phyloP scores from a whole-genome alignment of 805 yeast genomes.

The Kuraishia molischiana region DNA sequence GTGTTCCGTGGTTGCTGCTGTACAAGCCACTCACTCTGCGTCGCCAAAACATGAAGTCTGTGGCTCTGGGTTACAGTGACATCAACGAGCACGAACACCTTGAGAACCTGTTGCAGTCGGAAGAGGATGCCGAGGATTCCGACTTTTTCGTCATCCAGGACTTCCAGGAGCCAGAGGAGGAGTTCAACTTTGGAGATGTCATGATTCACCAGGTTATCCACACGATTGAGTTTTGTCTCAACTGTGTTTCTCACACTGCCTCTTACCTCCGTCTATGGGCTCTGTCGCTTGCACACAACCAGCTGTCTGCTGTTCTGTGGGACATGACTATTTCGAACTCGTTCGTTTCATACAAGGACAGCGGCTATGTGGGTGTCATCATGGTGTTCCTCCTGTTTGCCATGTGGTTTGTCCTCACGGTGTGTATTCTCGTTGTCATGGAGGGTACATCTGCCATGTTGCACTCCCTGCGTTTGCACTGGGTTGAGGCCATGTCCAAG shows the following conservation, averaged over 20 bases:
- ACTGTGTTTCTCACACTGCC: slow-evolving; percentile 98
- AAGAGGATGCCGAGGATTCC: slow-evolving; percentile 14
- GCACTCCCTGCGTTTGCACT: slow-evolving; percentile 95
- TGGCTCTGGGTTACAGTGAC: slow-evolving; percentile 39
- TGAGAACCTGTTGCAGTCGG: slow-evolving; percentile 12
- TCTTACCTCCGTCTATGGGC: slow-evolving; percentile 97
- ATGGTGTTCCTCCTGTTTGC: slow-evolving; percentile 77
- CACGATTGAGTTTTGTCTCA: slow-evolving; percentile 94
- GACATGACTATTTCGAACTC: slow-evolving; percentile 83
- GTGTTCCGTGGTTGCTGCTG: slow-evolving; percentile 88
- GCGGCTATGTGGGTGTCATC: slow-evolving; percentile 59
- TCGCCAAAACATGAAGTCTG: slow-evolving; percentile 38
- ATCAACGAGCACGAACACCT: slow-evolving; percentile 32
- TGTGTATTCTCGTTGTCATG: slow-evolving; percentile 87
- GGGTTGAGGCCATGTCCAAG: slow-evolving; percentile 99
- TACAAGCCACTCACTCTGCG: slow-evolving; percentile 61
- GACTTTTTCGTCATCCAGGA: slow-evolving; percentile 30
- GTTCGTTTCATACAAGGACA: slow-evolving; percentile 39
- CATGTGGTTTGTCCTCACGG: slow-evolving; percentile 91
- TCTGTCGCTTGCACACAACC: slow-evolving; percentile 92
- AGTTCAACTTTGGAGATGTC: slow-evolving; percentile 79
- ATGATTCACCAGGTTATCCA: slow-evolving; percentile 97
- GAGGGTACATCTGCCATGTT: slow-evolving; percentile 99
- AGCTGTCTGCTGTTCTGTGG: slow-evolving; percentile 92
- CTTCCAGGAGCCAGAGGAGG: slow-evolving; percentile 44